phyloP scores from a whole-genome alignment of 192 early-diverging fungal species.

The Chytriomyces sp. region DNA sequence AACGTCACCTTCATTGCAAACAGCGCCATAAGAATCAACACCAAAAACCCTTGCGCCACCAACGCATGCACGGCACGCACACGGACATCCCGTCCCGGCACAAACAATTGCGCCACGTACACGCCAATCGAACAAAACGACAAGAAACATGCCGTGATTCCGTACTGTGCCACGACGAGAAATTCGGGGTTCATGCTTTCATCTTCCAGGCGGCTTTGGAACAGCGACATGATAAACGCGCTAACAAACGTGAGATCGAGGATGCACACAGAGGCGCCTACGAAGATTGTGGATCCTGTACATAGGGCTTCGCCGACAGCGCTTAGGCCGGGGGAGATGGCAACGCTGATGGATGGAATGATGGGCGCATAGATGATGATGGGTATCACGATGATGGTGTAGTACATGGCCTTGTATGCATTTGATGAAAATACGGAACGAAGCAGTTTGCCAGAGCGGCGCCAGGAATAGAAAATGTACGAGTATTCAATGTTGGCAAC shows the following conservation, averaged over 20 bases:
- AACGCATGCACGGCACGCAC: background rate
- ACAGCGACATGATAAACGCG: conserved; percentile 6
- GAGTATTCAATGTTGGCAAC: background rate
- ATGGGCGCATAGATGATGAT: conserved; percentile 4
- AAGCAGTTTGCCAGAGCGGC: conserved; percentile 15
- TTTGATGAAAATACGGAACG: background rate
- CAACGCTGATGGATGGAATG: conserved; percentile 2
- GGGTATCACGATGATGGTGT: background rate
- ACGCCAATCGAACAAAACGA: conserved; percentile 6
- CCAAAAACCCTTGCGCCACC: background rate
- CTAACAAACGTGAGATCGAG: conserved; percentile 2
- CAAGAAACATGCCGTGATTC: background rate
- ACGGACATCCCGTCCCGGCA: background rate
- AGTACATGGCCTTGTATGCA: conserved; percentile 24
- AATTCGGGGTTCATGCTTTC: conserved; percentile 18
- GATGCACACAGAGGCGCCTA: background rate
- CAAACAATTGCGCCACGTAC: background rate
- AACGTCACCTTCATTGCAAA: conserved; percentile 31
- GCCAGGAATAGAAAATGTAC: conserved; percentile 18
- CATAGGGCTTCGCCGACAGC: background rate
- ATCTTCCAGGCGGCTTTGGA: background rate
- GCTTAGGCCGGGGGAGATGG: background rate
- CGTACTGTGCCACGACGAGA: conserved; percentile 2
- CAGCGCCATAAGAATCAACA: conserved; percentile 22
- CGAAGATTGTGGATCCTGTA: background rate